A percentile compares a stretch with the other conserved stretches of the same genome.
Evolutionary conservation across 345 rosid species (phyloP).

Genomic region (Aethionema arabicum): DNA sequence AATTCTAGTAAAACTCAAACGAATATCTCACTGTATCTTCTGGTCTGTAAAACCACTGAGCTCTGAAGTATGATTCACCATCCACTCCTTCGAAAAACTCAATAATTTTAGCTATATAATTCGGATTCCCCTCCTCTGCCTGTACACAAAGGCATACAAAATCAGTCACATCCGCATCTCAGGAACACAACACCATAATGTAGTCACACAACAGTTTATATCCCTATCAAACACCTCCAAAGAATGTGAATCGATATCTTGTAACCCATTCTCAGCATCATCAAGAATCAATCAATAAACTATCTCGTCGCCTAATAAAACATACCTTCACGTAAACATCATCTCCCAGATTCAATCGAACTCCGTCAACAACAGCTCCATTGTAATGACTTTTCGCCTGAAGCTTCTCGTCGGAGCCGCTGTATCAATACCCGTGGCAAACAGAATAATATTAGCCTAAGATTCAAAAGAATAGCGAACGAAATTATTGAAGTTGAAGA

Average conservation of each 20-base stretch:
- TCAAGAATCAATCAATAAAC: not conserved
- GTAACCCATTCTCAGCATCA: not conserved
- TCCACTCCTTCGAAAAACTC: constrained; percentile 38
- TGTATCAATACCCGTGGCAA: not conserved
- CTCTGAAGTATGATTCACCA: constrained; percentile 31
- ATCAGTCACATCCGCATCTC: not conserved
- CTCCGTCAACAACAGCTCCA: constrained; percentile 37
- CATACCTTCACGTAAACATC: constrained; percentile 41
- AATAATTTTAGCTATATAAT: constrained; percentile 42
- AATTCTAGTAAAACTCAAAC: not conserved
- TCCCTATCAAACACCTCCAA: not conserved
- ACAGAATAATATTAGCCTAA: not conserved
- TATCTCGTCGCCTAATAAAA: not conserved
- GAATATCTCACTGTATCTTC: constrained; percentile 43
- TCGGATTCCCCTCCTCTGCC: constrained; percentile 38
- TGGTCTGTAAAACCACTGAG: constrained; percentile 45
- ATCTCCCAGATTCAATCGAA: constrained; percentile 31
- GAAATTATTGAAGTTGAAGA: too few relatives aligned
- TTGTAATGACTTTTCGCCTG: constrained; percentile 37
- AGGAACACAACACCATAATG: not conserved
- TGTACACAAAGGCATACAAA: not conserved
- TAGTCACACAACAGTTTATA: not conserved
- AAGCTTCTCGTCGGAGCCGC: constrained; percentile 14
- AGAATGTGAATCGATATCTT: not conserved
- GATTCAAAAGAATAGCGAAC: not conserved